Evolutionary conservation across 2,329 filamentous ascomycete genomes (phyloP).

Genomic region (Aspergillus sp.): DNA sequence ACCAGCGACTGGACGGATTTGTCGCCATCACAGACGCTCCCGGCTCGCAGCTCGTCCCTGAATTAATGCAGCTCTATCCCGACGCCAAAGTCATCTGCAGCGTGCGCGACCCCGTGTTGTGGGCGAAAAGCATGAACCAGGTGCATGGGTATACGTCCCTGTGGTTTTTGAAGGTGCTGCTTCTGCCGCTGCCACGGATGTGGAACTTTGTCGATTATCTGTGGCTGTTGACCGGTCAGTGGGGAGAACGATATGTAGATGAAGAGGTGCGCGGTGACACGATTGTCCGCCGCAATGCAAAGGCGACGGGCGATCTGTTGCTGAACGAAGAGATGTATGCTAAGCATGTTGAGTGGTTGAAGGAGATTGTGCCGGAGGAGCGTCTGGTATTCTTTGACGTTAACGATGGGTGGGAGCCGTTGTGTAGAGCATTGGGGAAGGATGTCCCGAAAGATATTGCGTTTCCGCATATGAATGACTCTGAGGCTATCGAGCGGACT

Average conservation of each 20-base stretch:
- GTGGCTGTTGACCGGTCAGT: conserved; percentile 15
- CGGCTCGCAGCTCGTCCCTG: conserved; percentile 40
- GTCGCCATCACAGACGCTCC: conserved; percentile 49
- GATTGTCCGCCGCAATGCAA: not conserved
- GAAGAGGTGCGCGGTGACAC: not conserved
- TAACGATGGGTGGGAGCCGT: conserved; percentile 45
- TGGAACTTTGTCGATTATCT: conserved; percentile 22
- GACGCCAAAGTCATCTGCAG: conserved; percentile 49
- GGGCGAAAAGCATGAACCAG: conserved; percentile 23
- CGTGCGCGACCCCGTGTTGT: conserved; percentile 19
- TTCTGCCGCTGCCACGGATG: conserved; percentile 25
- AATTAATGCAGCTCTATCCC: conserved; percentile 49
- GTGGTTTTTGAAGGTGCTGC: conserved; percentile 18
- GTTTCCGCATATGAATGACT: conserved; percentile 41
- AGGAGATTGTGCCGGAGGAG: conserved; percentile 26
- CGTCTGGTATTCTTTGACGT: conserved; percentile 37
- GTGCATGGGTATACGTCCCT: conserved; percentile 12
- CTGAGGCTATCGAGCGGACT: conserved; percentile 17
- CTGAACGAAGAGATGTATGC: conserved; percentile 14
- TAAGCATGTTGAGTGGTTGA: conserved; percentile 24
- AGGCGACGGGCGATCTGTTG: not conserved
- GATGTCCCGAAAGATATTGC: conserved; percentile 32
- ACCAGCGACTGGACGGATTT: conserved; percentile 36
- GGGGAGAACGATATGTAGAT: conserved; percentile 18
- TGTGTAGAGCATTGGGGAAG: conserved; percentile 44